Evolutionary conservation across 805 yeast species (phyloP).

Genomic region (Debaryomyces castellii): DNA sequence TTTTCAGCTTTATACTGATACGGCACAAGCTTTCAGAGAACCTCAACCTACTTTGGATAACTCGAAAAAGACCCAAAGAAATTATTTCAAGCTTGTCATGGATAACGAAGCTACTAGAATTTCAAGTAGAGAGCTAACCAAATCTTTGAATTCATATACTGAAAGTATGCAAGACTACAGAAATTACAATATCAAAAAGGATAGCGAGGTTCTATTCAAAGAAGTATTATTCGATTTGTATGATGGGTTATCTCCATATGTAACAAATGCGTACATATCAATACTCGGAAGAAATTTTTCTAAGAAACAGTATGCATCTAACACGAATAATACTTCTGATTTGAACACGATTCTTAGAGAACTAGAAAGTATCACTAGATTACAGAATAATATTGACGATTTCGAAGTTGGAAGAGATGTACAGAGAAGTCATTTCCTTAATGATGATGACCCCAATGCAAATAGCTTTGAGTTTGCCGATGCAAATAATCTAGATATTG

Average conservation of each 20-base stretch:
- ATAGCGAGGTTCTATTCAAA: neutral
- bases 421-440: neutral
- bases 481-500: neutral
- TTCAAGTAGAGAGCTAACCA: neutral
- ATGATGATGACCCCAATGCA: neutral
- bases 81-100: constrained; percentile 2
- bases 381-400: constrained; percentile 6
- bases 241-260: neutral
- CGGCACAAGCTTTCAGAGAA: neutral
- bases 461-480: neutral
- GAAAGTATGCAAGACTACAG: neutral
- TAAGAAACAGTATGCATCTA: neutral
- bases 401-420: constrained; percentile 15
- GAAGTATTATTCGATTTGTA: constrained; percentile 2
- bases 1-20: constrained; percentile 6
- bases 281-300: neutral
- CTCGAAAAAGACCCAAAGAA: neutral
- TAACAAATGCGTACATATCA: constrained; percentile 1
- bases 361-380: constrained; percentile 1
- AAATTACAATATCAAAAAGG: neutral
- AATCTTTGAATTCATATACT: neutral
- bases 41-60: neutral
- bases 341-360: constrained; percentile 5
- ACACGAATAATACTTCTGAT: neutral
- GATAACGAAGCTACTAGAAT: constrained; percentile 3